Conservation (phyloP, 2,329 filamentous ascomycete genomes). For the Aspergillus pseudoterreus region DNA sequence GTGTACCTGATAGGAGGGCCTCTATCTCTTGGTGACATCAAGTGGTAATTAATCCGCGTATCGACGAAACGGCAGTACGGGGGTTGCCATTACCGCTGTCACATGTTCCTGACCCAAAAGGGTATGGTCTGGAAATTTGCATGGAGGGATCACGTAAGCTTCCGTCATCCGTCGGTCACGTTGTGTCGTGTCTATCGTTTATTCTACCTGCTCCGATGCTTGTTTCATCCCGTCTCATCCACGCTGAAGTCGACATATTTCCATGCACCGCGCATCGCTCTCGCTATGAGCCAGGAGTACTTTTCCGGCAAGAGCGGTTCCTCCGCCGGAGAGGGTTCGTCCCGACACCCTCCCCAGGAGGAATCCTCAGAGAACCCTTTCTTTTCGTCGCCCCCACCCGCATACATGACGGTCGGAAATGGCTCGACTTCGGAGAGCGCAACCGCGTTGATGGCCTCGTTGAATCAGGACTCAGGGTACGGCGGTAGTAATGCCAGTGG, state of each 20-base stretch:
- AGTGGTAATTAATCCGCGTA: neutral
- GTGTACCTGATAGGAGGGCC: neutral
- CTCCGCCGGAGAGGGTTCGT: slow-evolving; percentile 35
- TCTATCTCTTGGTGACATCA: slow-evolving; percentile 2
- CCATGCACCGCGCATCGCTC: slow-evolving; percentile 10
- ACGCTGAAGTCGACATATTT: neutral
- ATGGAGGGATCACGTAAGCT: slow-evolving; percentile 1
- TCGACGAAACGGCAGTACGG: neutral
- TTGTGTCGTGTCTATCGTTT: neutral
- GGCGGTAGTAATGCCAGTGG: slow-evolving; percentile 73
- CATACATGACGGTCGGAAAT: slow-evolving; percentile 84
- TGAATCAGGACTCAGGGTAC: slow-evolving; percentile 89
- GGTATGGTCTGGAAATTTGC: neutral
- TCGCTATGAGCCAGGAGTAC: slow-evolving; percentile 44
- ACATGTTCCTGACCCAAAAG: neutral
- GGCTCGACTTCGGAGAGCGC: slow-evolving; percentile 80
- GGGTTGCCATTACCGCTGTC: neutral
- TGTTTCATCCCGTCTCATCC: neutral
- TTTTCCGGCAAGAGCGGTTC: slow-evolving; percentile 33
- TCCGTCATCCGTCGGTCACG: neutral
- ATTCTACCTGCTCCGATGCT: too few species aligned
- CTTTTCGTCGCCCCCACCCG: slow-evolving; percentile 44
- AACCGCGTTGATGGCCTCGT: slow-evolving; percentile 70
- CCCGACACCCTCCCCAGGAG: slow-evolving; percentile 26
- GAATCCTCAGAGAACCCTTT: slow-evolving; percentile 25